phyloP scores from a whole-genome alignment of 495 filamentous ascomycete genomes.

The Hypoxylon cercidicola region DNA sequence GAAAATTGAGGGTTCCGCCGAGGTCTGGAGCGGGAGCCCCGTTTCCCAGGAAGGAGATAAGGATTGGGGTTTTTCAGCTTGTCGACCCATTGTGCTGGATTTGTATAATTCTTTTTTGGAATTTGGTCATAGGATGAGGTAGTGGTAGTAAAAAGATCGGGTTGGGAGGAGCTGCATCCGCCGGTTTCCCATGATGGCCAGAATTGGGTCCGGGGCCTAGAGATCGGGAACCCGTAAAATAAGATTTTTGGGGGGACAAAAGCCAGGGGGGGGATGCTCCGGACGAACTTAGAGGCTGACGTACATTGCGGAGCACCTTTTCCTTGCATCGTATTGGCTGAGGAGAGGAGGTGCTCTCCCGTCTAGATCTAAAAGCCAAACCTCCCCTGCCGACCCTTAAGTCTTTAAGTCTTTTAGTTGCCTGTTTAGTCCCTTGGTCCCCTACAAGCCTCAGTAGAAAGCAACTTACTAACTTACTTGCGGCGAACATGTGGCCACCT shows the following conservation, averaged over 20 bases:
- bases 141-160: slow-evolving; percentile 26
- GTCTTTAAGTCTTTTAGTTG: no score
- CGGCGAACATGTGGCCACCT: no score
- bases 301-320: slow-evolving; percentile 38
- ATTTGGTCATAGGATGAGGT: slow-evolving; percentile 25
- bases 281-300: slow-evolving; percentile 35
- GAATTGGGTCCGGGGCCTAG: slow-evolving; percentile 36
- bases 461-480: no score
- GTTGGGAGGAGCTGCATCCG: slow-evolving; percentile 27
- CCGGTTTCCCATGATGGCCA: slow-evolving; percentile 40
- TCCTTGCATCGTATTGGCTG: slow-evolving; percentile 30
- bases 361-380: not conserved
- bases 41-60: slow-evolving; percentile 15
- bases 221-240: slow-evolving; percentile 50
- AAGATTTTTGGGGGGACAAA: slow-evolving; percentile 40
- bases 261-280: slow-evolving; percentile 21
- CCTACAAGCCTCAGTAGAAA: no score
- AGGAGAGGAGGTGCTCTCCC: not conserved
- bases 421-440: no score
- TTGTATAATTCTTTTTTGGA: not conserved
- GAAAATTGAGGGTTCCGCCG: slow-evolving; percentile 12
- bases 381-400: not conserved
- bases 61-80: not conserved
- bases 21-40: slow-evolving; percentile 2
- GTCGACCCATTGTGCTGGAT: slow-evolving; percentile 21